phyloP scores from a whole-genome alignment of 73 alveolate species.

The Tetrahymena borealis region DNA sequence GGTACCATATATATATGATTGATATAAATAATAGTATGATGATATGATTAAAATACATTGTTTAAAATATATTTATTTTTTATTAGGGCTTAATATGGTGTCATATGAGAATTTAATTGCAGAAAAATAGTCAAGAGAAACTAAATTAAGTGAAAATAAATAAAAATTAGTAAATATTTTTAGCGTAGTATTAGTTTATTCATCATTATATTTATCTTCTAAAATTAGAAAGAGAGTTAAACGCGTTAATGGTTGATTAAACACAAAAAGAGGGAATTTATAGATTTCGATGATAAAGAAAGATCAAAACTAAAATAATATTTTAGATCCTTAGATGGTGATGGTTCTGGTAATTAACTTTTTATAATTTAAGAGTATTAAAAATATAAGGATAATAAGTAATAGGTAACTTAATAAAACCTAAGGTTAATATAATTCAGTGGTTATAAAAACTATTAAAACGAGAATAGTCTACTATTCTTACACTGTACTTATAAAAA shows the following conservation, averaged over 20 bases:
- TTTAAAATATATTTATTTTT: background rate
- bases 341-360: constrained; percentile 48
- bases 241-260: constrained; percentile 63
- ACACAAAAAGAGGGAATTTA: constrained; percentile 61
- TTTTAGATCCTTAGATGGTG: constrained; percentile 74
- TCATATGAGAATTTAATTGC: background rate
- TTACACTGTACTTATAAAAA: background rate
- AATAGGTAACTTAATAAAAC: no score
- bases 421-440: no score
- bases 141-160: background rate
- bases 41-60: background rate
- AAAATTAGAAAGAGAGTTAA: constrained; percentile 27
- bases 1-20: no score
- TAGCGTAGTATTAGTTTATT: background rate
- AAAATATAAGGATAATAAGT: no score
- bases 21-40: background rate
- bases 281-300: constrained; percentile 81
- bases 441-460: no score
- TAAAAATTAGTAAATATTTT: background rate
- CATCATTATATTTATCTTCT: background rate
- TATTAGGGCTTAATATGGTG: background rate
- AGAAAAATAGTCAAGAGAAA: background rate
- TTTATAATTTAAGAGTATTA: background rate
- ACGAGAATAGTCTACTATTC: no score
- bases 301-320: constrained; percentile 58